These are phyloP conservation scores for Penicillium macrosclerotiorum DNA, from an alignment of 495 filamentous ascomycete species.

Conservation along the genomic window DNA sequence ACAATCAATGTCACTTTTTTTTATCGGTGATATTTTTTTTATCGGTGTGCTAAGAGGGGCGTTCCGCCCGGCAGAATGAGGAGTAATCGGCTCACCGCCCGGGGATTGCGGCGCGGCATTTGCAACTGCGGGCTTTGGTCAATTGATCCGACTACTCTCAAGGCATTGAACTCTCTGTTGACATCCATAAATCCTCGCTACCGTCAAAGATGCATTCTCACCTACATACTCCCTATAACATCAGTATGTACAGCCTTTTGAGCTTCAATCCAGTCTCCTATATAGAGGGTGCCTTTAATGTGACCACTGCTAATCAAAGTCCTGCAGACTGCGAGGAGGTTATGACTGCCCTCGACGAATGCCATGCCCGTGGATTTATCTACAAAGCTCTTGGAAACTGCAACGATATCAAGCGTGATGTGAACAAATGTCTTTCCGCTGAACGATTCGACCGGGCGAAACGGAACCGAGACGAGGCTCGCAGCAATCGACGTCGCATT, in stretches of 20 bases:
- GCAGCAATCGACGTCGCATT: constrained; percentile 64
- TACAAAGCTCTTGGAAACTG: constrained; percentile 87
- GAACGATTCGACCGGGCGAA: constrained; percentile 75
- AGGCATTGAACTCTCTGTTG: neutral
- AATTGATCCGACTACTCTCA: neutral
- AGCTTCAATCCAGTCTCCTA: neutral
- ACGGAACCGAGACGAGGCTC: constrained; percentile 70
- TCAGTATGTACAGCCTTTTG: constrained; percentile 66
- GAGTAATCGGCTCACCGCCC: constrained; percentile 31
- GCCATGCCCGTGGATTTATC: constrained; percentile 88
- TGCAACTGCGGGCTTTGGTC: constrained; percentile 11
- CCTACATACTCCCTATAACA: constrained; percentile 85
- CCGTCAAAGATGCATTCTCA: constrained; percentile 99
- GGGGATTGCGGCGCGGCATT: no score
- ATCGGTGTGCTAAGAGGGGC: constrained; percentile 26
- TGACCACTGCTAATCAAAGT: constrained; percentile 9
- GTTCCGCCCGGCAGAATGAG: constrained; percentile 37
- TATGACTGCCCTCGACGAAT: constrained; percentile 91
- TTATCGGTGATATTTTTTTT: constrained; percentile 35
- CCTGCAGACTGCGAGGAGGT: constrained; percentile 82
- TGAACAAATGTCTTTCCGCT: constrained; percentile 76
- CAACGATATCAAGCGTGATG: constrained; percentile 76
- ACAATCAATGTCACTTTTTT: constrained; percentile 19
- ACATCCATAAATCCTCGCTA: neutral
- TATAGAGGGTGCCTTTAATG: neutral